Evolutionary conservation across 352 stramenopile species (phyloP), one percentile per base, ranked within the genome.

Genomic region (Phytophthora sp.): DNA sequence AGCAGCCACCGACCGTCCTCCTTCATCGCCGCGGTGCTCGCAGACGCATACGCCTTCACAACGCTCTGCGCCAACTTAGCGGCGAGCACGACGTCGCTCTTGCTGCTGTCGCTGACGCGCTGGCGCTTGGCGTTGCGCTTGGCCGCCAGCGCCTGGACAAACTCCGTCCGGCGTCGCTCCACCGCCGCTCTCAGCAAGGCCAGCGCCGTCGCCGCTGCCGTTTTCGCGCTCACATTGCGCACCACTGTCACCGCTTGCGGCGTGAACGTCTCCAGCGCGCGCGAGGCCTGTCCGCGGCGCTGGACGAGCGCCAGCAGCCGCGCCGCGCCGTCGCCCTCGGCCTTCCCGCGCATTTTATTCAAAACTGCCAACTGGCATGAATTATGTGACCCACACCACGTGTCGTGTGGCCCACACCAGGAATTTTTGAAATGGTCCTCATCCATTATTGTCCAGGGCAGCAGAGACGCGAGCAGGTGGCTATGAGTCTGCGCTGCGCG

Each of bases 21-120:
- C 13, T 69, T 67, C 34, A n/a, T 32, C 65, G 45, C 30, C 45
- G 48, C 53, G 3, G 50, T 34, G 0, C 23, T 34, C 0, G 35
- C 57, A 15, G 54, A 44, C 32, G 77, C 67, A 38, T 90, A 89
- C 44, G 72, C 52, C 50, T 87, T 90, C 58, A 93, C 73, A 5
- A 89, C 54, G 28, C 62, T 76, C 65, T 93, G 84, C 23, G 76
- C 75, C 27, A 88, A 48, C 34, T 91, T 91, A 27, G 78, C 82
- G 12, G 69, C 60, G 21, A 86, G 74, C 11, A 88, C 52, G 15
- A 72, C 70, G 43, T 69, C 73, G n/a, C 60, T 69, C 12, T 74
- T 77, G 13, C 57, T 48, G 18, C 35, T 51, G 15, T 62, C 53
- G 38, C 45, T 65, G 23, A 66, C 53, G 41, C 66, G 59, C 48